Percentiles rank a stretch among this genome's conserved stretches.
Evolutionary conservation across 2,329 filamentous ascomycete genomes (phyloP).

Genomic region (Orbilia oligospora): DNA sequence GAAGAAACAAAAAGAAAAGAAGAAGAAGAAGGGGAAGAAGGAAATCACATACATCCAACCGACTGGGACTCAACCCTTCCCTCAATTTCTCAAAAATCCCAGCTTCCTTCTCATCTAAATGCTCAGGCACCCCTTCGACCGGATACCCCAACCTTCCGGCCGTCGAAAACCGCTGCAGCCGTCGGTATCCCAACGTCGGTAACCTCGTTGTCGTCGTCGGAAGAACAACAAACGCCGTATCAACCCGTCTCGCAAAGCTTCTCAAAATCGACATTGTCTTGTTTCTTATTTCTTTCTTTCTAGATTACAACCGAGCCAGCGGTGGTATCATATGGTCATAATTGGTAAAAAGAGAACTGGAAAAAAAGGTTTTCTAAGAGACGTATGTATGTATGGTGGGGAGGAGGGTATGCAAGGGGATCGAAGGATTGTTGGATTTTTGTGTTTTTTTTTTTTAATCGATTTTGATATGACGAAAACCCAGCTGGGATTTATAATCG

Average conservation of each 20-base stretch:
- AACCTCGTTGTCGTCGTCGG: neutral
- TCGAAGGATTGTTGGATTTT: neutral
- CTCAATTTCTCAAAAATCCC: conserved; percentile 72
- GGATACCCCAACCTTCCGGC: neutral
- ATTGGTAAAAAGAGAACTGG: neutral
- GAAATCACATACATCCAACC: conserved; percentile 64
- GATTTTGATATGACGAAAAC: conserved; percentile 1
- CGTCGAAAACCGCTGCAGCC: conserved; percentile 29
- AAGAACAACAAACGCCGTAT: neutral
- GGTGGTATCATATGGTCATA: neutral
- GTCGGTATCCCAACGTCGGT: neutral
- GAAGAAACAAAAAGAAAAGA: too few relatives aligned
- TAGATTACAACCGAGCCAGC: neutral
- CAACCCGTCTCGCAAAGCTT: neutral
- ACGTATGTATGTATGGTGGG: too few relatives aligned
- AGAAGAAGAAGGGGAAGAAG: too few relatives aligned
- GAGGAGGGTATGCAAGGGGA: neutral
- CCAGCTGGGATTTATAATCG: neutral
- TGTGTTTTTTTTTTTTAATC: too few relatives aligned
- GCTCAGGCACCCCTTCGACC: conserved; percentile 66
- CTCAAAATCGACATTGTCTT: conserved; percentile 5
- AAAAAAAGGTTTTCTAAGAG: neutral
- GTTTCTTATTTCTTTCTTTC: neutral
- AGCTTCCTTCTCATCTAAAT: conserved; percentile 73
- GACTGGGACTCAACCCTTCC: conserved; percentile 64